A percentile compares a stretch with the other conserved stretches of the same genome.
phyloP scores from a whole-genome alignment of 2,329 filamentous ascomycete genomes.

The Talaromyces rugulosus region DNA sequence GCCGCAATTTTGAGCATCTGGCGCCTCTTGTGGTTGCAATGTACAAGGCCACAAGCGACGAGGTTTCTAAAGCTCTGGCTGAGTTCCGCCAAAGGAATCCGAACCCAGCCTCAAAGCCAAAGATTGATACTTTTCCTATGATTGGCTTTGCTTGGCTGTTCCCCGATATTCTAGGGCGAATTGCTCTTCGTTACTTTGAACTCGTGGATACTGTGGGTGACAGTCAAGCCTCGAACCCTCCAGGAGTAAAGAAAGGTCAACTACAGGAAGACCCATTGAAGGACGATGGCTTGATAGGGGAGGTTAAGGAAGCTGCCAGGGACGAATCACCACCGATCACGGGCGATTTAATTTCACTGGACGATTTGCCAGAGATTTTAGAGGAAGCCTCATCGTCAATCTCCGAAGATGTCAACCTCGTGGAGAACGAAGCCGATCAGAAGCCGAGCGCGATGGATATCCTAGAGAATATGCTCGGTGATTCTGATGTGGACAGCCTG shows the following conservation, averaged over 20 bases:
- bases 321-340: background rate
- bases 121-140: slow-evolving; percentile 59
- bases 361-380: background rate
- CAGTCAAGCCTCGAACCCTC: background rate
- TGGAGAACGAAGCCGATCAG: slow-evolving; percentile 21
- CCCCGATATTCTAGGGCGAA: slow-evolving; percentile 62
- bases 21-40: slow-evolving; percentile 77
- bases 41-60: slow-evolving; percentile 75
- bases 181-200: slow-evolving; percentile 52
- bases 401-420: slow-evolving; percentile 8
- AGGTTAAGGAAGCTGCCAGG: background rate
- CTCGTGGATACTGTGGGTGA: background rate
- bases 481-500: slow-evolving; percentile 2
- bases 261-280: background rate
- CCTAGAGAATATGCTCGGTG: slow-evolving; percentile 13
- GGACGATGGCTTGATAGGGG: background rate
- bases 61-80: slow-evolving; percentile 58
- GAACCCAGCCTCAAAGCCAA: slow-evolving; percentile 14
- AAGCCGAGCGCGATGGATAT: slow-evolving; percentile 24
- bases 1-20: slow-evolving; percentile 55
- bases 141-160: slow-evolving; percentile 97
- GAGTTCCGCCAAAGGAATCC: slow-evolving; percentile 39
- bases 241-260: background rate
- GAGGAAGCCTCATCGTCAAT: background rate
- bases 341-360: background rate